Evolutionary conservation across 2,329 filamentous ascomycete species (phyloP).

Genomic region (Knufia petricola): DNA sequence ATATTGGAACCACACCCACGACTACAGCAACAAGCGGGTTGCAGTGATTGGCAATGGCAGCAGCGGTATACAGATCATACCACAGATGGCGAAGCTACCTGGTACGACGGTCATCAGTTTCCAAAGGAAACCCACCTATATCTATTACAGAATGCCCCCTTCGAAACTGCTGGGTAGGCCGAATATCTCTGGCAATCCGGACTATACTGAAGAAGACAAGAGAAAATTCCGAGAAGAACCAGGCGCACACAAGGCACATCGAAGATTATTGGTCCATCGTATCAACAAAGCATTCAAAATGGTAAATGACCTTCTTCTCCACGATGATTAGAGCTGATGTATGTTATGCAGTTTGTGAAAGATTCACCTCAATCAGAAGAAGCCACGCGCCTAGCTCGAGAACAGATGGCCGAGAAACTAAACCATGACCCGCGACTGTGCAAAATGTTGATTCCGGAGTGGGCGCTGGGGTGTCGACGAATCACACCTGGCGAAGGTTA

Average conservation of each 20-base stretch:
- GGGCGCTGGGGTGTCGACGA: conserved; percentile 13
- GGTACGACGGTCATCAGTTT: conserved; percentile 43
- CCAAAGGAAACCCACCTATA: conserved; percentile 48
- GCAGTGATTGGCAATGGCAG: conserved; percentile 23
- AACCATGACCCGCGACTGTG: conserved; percentile 13
- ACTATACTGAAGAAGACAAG: conserved; percentile 21
- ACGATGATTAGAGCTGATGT: background rate
- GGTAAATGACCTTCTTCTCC: conserved; percentile 3
- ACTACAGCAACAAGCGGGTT: conserved; percentile 20
- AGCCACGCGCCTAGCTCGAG: background rate
- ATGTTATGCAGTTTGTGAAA: background rate
- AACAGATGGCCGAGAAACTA: conserved; percentile 8
- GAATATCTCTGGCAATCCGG: conserved; percentile 23
- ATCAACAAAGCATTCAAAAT: conserved; percentile 13
- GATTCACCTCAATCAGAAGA: background rate
- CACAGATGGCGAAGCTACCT: conserved; percentile 27
- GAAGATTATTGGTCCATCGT: conserved; percentile 16
- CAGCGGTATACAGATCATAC: conserved; percentile 25
- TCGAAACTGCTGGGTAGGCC: conserved; percentile 9
- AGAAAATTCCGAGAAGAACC: conserved; percentile 18
- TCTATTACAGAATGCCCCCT: conserved; percentile 9
- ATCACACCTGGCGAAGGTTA: conserved; percentile 20
- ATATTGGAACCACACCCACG: conserved; percentile 22
- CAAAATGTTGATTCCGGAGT: conserved; percentile 16
- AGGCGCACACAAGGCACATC: conserved; percentile 16